These are phyloP conservation scores for Boletus rubescentipes DNA, from an alignment of 768 basidiomycete genomes.

Conservation along the genomic window DNA sequence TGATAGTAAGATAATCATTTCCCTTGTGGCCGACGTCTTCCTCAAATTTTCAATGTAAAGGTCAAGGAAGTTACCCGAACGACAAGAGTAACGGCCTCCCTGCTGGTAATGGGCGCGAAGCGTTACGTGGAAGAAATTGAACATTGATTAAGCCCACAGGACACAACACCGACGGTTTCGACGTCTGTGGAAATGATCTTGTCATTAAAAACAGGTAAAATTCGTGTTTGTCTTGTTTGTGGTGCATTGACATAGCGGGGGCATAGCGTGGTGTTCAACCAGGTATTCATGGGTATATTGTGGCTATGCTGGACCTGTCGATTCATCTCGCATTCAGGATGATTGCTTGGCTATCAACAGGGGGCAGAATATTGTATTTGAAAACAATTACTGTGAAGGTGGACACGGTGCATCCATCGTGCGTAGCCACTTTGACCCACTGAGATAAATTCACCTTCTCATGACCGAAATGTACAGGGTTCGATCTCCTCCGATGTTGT, in stretches of 20 bases:
- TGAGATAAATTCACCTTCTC: not conserved
- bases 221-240: not conserved
- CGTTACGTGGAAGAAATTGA: not conserved
- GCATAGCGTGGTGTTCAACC: conserved; percentile 25
- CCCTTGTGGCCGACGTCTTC: not conserved
- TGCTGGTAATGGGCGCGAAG: conserved; percentile 37
- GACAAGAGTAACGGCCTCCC: conserved; percentile 46
- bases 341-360: conserved; percentile 60
- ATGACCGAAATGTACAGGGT: conserved; percentile 37
- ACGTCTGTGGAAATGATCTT: conserved; percentile 37
- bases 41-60: conserved; percentile 30
- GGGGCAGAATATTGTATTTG: conserved; percentile 46
- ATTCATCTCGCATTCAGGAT: conserved; percentile 37
- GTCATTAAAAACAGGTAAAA: conserved; percentile 32
- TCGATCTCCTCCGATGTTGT: conserved; percentile 48
- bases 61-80: conserved; percentile 52
- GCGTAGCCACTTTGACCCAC: not conserved
- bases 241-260: not conserved
- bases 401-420: conserved; percentile 68
- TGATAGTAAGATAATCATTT: conserved; percentile 44
- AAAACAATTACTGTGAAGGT: conserved; percentile 50
- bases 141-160: conserved; percentile 20
- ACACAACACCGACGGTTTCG: conserved; percentile 54
- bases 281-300: conserved; percentile 11
- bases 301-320: not conserved